Evolutionary conservation across 2,329 filamentous ascomycete species (phyloP), one percentile per base, ranked within the genome.

Genomic region (Botrytis squamosa): DNA sequence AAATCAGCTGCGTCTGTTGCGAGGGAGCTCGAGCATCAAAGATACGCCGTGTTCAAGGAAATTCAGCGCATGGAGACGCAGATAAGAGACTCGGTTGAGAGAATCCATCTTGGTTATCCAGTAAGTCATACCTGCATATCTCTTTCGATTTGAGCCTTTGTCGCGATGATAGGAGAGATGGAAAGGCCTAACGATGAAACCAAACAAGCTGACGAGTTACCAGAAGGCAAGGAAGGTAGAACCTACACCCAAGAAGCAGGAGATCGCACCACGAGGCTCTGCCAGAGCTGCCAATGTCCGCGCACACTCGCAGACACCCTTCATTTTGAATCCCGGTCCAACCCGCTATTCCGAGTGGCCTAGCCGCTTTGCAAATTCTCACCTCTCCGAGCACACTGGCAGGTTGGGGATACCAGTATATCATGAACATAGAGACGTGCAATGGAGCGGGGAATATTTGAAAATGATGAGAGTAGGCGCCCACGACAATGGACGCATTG

Each of bases 241-340:
- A 1, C 25, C 2, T 14, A 4, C 1, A 16, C 5, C 1, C 49
- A 14, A 16, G 4, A 4, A 5, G 12, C 12, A 3, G 49, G 5
- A 16, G 5, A 5, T n/a, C 7, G 12, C 7, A n/a, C 5, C n/a
- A 55, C 12, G 49, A 55, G 49, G 49, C 25, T 14, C 49, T n/a
- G 5, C 0, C 5, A 25, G 1, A 12, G 49, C 49, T n/a, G 0
- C 0, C 49, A 1, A 0, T 14, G 6, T 16, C 20, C 49, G 2
- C 25, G 49, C 49, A n/a, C 5, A n/a, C 49, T 16, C 7, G 49
- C 49, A 55, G 49, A n/a, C 49, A 55, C 49, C 49, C 5, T 55
- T 55, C 5, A 14, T 55, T 55, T 10, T n/a, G 14, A 55, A 55
- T 55, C 25, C 49, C 49, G n/a, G 12, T n/a, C 12, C 49, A 55